phyloP scores from a whole-genome alignment of 176 grass and related monocot genomes.

The Hordeum vulgare region DNA sequence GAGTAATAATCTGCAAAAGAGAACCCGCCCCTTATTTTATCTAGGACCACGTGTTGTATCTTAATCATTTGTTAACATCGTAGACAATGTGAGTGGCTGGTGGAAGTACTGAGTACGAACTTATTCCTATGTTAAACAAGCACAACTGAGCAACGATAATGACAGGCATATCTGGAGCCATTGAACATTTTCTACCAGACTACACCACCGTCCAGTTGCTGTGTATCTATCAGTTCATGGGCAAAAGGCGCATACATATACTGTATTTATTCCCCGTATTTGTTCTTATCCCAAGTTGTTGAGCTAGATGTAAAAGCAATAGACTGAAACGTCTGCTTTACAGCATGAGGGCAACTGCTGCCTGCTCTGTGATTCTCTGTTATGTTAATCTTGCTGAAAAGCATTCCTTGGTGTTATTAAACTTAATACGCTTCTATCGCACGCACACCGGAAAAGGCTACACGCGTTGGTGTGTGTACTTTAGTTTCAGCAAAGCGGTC shows the following conservation, averaged over 20 bases:
- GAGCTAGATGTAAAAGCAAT: constrained; percentile 21
- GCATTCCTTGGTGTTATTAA: background rate
- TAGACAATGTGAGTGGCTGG: constrained; percentile 4
- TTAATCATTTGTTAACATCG: background rate
- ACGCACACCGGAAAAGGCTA: background rate
- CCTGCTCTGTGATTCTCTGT: background rate
- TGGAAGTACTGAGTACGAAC: constrained; percentile 24
- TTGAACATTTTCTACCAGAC: background rate
- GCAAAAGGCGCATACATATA: background rate
- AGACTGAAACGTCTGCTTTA: background rate
- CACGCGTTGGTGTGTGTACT: background rate
- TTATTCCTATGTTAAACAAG: constrained; percentile 21
- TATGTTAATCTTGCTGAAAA: constrained; percentile 1
- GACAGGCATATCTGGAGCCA: background rate
- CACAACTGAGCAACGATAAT: background rate
- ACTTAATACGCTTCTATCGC: background rate
- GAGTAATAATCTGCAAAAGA: background rate
- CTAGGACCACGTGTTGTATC: background rate
- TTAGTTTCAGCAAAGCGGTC: background rate
- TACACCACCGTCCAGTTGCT: constrained; percentile 8
- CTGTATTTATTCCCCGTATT: background rate
- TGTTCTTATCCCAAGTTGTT: constrained; percentile 32
- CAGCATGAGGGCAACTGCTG: background rate
- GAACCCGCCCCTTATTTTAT: background rate
- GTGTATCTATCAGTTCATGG: background rate